Conservation (phyloP, 2,329 filamentous ascomycete species). For the Fusarium hainanense region DNA sequence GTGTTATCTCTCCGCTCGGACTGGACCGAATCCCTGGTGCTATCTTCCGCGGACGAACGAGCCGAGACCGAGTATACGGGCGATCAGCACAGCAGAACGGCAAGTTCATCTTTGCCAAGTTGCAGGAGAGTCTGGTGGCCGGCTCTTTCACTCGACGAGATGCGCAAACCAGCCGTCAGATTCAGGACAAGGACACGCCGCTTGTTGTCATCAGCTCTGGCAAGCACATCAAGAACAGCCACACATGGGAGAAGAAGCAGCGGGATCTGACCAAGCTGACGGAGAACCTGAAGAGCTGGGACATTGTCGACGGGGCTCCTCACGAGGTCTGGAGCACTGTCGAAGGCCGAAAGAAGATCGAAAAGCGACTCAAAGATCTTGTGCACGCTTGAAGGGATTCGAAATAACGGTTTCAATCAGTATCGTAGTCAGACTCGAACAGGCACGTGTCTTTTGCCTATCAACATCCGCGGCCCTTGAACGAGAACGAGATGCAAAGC, state of each 20-base stretch:
- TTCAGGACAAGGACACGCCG: slow-evolving; percentile 80
- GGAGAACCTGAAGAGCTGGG: slow-evolving; percentile 82
- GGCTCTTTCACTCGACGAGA: slow-evolving; percentile 86
- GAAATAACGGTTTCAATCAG: not conserved
- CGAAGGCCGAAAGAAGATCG: slow-evolving; percentile 78
- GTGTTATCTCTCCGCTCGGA: slow-evolving; percentile 87
- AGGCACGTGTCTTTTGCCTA: slow-evolving; percentile 19
- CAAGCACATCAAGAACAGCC: slow-evolving; percentile 71
- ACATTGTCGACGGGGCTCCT: slow-evolving; percentile 84
- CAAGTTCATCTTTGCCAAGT: slow-evolving; percentile 87
- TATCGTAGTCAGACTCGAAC: not conserved
- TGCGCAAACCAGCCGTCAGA: slow-evolving; percentile 79
- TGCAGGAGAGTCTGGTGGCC: slow-evolving; percentile 93
- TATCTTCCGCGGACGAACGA: slow-evolving; percentile 81
- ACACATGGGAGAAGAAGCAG: slow-evolving; percentile 85
- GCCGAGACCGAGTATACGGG: slow-evolving; percentile 88
- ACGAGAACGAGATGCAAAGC: slow-evolving; percentile 5
- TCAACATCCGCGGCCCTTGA: slow-evolving; percentile 2
- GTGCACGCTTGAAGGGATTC: slow-evolving; percentile 54
- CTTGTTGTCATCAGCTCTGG: slow-evolving; percentile 87
- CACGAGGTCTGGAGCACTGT: slow-evolving; percentile 86
- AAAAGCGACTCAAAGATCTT: slow-evolving; percentile 79
- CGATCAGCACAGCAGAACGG: slow-evolving; percentile 80
- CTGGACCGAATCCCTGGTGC: slow-evolving; percentile 83
- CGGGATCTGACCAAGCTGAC: slow-evolving; percentile 85